phyloP scores from a whole-genome alignment of 1,284 basidiomycete species.

The Cystobasidium sp. region DNA sequence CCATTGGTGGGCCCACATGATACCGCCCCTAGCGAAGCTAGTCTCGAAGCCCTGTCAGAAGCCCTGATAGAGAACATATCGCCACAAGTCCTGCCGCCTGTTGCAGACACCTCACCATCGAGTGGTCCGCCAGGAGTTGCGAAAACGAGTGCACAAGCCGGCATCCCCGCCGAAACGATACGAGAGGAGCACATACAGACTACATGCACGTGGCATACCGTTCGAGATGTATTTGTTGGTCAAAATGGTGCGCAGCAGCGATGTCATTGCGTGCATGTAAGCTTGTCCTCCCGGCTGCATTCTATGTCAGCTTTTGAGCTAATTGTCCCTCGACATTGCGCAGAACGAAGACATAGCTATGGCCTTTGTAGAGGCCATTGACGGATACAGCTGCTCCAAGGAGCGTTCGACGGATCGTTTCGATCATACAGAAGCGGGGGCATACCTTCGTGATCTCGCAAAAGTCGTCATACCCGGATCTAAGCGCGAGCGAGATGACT shows the following conservation, averaged over 20 bases:
- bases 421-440: not conserved
- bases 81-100: not conserved
- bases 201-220: not conserved
- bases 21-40: not conserved
- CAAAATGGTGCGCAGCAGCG: not conserved
- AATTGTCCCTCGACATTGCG: not conserved
- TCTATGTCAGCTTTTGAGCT: not conserved
- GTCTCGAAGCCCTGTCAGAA: not conserved
- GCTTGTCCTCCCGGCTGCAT: not conserved
- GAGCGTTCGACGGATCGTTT: not conserved
- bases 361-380: not conserved
- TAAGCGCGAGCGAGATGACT: not conserved
- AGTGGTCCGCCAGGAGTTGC: too few species aligned
- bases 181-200: too few species aligned
- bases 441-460: too few species aligned
- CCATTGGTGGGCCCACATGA: not conserved
- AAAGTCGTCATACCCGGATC: too few species aligned
- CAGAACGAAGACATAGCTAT: constrained; percentile 26
- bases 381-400: too few species aligned
- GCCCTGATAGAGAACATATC: not conserved
- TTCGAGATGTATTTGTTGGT: not conserved
- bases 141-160: too few species aligned
- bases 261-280: not conserved
- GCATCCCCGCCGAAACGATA: too few species aligned
- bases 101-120: too few species aligned